Percentiles rank a stretch among this genome's conserved stretches.
phyloP scores from a whole-genome alignment of 352 stramenopile genomes.

The Ophiocytium majus region DNA sequence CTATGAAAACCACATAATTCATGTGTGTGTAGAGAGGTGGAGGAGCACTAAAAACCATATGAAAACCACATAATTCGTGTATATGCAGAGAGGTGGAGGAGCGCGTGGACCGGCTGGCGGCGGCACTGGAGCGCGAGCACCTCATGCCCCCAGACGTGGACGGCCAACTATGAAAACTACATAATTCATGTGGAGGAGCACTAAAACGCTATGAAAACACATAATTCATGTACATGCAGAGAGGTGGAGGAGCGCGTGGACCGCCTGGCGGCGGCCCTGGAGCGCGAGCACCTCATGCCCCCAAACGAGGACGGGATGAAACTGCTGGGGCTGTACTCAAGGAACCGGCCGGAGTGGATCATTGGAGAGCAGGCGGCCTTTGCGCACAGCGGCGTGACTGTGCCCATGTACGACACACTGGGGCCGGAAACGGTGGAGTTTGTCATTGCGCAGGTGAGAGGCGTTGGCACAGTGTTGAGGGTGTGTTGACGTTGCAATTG shows the following conservation, averaged over 20 bases:
- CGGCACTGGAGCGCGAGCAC: slow-evolving; percentile 58
- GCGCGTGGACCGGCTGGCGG: slow-evolving; percentile 57
- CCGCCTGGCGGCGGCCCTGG: slow-evolving; percentile 57
- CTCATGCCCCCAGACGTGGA: slow-evolving; percentile 55
- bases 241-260: slow-evolving; percentile 57
- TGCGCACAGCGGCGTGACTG: slow-evolving; percentile 66
- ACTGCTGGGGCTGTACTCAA: slow-evolving; percentile 89
- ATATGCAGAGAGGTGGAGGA: slow-evolving; percentile 53
- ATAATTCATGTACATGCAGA: no score
- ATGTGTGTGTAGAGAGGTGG: no score
- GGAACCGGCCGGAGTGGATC: slow-evolving; percentile 92
- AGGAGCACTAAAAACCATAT: no score
- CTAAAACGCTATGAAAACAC: no score
- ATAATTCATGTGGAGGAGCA: no score
- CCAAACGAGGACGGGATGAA: slow-evolving; percentile 60
- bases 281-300: slow-evolving; percentile 57
- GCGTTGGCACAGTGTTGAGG: no score
- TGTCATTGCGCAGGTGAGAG: slow-evolving; percentile 76
- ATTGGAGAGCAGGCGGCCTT: slow-evolving; percentile 81
- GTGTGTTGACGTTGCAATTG: no score
- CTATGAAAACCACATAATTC: no score
- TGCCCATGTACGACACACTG: slow-evolving; percentile 81
- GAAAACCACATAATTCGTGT: no score
- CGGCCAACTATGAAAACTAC: no score
- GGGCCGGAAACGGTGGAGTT: slow-evolving; percentile 72